Conservation (phyloP, 2,329 filamentous ascomycete genomes). For the Lasiodiplodia hormozganensis region DNA sequence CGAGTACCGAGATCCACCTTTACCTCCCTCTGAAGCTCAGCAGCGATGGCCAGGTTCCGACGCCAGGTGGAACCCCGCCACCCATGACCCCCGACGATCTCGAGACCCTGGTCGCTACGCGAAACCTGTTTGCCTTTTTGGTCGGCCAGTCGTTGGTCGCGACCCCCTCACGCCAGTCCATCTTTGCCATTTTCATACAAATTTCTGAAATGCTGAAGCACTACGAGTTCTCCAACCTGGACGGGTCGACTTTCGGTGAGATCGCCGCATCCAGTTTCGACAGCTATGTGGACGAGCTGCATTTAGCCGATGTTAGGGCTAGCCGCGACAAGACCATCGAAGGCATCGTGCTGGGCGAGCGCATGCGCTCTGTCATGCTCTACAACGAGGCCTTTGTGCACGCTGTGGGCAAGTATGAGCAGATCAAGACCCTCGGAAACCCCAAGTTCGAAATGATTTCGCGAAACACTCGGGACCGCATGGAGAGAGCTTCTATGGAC, state of each 20-base stretch:
- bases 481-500: slow-evolving; percentile 83
- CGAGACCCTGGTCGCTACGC: slow-evolving; percentile 64
- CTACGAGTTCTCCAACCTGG: slow-evolving; percentile 67
- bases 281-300: slow-evolving; percentile 78
- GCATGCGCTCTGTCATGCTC: slow-evolving; percentile 79
- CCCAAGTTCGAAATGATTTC: slow-evolving; percentile 76
- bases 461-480: slow-evolving; percentile 73
- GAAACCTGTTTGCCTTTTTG: slow-evolving; percentile 70
- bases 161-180: slow-evolving; percentile 59
- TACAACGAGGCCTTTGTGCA: slow-evolving; percentile 95
- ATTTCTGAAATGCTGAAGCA: slow-evolving; percentile 64
- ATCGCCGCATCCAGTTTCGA: slow-evolving; percentile 70
- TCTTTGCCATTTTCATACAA: slow-evolving; percentile 68
- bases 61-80: slow-evolving; percentile 36
- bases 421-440: slow-evolving; percentile 72
- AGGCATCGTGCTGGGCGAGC: slow-evolving; percentile 85
- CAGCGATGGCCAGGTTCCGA: slow-evolving; percentile 52
- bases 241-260: slow-evolving; percentile 69
- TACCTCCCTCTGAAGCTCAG: slow-evolving; percentile 66
- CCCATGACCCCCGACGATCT: slow-evolving; percentile 55
- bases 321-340: slow-evolving; percentile 91
- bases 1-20: slow-evolving; percentile 58
- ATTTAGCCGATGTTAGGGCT: slow-evolving; percentile 77
- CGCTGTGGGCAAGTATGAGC: slow-evolving; percentile 81
- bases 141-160: slow-evolving; percentile 67